Evolutionary conservation across 345 rosid genomes (phyloP).

Genomic region (Eucalyptus sp.): DNA sequence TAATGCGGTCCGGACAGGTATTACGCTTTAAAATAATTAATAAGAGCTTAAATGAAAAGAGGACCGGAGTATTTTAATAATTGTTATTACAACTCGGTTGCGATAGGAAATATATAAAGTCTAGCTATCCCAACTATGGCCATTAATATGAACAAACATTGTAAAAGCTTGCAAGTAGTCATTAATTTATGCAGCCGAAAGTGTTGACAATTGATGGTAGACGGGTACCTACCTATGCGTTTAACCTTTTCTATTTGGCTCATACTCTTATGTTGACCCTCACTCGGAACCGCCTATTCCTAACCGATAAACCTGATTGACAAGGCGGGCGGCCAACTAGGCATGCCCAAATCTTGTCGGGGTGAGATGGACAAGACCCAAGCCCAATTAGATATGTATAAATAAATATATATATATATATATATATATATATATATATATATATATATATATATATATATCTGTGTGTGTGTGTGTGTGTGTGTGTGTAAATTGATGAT

Average conservation of each 20-base stretch:
- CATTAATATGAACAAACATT: background rate
- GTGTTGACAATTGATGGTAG: background rate
- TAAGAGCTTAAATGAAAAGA: background rate
- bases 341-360: background rate
- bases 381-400: background rate
- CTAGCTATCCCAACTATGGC: background rate
- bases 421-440: too few relatives aligned
- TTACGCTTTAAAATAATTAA: background rate
- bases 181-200: background rate
- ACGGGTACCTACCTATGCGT: background rate
- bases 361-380: background rate
- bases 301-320: background rate
- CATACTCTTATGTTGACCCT: background rate
- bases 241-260: background rate
- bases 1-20: too few relatives aligned
- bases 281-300: background rate
- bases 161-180: background rate
- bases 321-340: background rate
- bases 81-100: background rate
- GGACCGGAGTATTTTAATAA: background rate
- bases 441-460: too few relatives aligned
- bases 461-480: accelerated
- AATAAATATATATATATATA: too few relatives aligned
- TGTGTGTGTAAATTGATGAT: background rate
- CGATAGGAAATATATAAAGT: background rate